Base-by-base conservation (phyloP, 768 basidiomycete species). In the Asterophora parasitica region DNA sequence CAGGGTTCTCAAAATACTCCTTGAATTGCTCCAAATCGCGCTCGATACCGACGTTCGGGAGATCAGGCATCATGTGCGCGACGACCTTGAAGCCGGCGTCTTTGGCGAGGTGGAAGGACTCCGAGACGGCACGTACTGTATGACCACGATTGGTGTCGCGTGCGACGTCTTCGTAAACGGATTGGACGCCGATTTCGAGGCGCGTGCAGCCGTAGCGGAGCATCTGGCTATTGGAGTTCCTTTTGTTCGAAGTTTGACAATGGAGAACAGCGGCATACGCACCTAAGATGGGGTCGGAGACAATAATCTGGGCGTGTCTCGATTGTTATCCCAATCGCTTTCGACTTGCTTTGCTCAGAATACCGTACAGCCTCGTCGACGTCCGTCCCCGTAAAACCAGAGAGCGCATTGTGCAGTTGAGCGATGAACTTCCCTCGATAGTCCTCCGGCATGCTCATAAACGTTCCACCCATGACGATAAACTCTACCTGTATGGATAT, bases 81-180 rank as follows among this genome's bases (percentile, higher is more conserved):
- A 99, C 96, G 46, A 99, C 94, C 68, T 99, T 99, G 84, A 96
- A 99, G 4, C 96, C 96, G 1, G 95, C 96, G 59, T 99, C 95
- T 65, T 99, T 99, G 15, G 93, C 86, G 58, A 99, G 82, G 61
- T 98, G 95, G 69, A 99, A 99, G 10, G 88, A 90, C 65, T 99
- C 95, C 39, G 90, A 85, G 45, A 97, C 95, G 7, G 95, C 92
- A 44, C 92, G 92, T 42, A 99, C 96, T 19, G 96, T 99, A 67
- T 99, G 96, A 0, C 96, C 96, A 46, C 96, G 88, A 64, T 99
- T 99, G 15, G 96, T 97, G 65, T 99, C 96, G 44, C 96, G 83
- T 11, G 96, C 96, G 20, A 99, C 96, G 61, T 99, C 96, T 73
- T 99, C 95, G 67, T 98, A 99, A 2, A 98, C 95, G 23, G 92